Evolutionary conservation across 495 filamentous ascomycete genomes (phyloP).

Genomic region (Barbatosphaeria neglecta): DNA sequence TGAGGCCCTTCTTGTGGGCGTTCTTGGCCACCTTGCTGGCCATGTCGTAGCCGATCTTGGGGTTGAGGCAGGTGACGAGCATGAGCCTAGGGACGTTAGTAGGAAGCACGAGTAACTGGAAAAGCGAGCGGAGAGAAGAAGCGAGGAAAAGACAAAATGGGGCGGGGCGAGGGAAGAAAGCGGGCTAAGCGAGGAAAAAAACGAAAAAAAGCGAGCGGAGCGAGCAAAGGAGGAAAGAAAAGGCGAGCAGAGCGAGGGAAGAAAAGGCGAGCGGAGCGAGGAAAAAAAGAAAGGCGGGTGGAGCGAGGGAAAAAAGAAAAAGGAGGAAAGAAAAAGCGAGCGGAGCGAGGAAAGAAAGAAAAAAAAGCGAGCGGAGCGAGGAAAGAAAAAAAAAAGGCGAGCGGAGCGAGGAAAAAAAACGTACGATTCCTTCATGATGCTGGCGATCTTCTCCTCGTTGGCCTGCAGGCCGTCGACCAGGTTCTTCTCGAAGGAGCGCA

Average conservation of each 20-base stretch:
- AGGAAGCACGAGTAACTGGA: no score
- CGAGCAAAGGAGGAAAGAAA: not conserved
- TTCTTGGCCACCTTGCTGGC: conserved; percentile 98
- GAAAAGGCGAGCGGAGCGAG: no score
- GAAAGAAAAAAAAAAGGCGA: no score
- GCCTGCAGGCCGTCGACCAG: conserved; percentile 80
- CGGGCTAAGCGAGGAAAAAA: conserved; percentile 3
- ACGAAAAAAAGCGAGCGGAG: not conserved
- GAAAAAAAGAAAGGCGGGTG: not conserved
- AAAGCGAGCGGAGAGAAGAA: not conserved
- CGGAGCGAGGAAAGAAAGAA: not conserved
- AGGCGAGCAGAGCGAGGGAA: no score
- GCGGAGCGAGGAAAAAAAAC: conserved; percentile 9
- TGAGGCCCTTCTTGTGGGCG: conserved; percentile 94
- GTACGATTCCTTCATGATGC: conserved; percentile 75
- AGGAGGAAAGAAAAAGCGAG: not conserved
- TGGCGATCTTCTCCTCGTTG: conserved; percentile 79
- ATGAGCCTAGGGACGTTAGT: conserved; percentile 53
- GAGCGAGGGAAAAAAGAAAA: not conserved
- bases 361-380: conserved; percentile 36
- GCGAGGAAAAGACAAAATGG: no score
- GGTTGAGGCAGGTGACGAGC: conserved; percentile 97
- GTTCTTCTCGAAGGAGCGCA: conserved; percentile 90
- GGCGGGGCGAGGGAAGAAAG: no score
- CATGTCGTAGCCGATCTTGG: conserved; percentile 97